Base-by-base conservation (phyloP, 2,329 filamentous ascomycete genomes). In the Beauveria asiatica region DNA sequence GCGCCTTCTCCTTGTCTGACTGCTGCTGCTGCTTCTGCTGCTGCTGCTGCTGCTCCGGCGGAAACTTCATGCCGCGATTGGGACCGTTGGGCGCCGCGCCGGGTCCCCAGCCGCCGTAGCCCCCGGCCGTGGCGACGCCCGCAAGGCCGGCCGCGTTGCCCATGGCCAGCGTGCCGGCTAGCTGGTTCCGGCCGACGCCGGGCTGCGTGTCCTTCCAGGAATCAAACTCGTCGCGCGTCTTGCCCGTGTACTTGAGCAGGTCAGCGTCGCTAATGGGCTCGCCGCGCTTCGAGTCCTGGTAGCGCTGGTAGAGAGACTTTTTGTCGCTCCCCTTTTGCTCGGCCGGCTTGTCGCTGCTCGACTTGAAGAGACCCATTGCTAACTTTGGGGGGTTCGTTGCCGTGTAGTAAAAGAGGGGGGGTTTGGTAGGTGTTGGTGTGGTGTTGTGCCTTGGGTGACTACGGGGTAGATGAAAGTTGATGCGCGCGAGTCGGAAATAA, bases 221-320 rank as follows among this genome's bases (percentile, higher is more conserved):
- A 23, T 65, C 60, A n/a, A 72, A 63, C 62, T 71, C 62, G 0
- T 53, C 65, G 16, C 64, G 66, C 25, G 65, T 65, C 65, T 71
- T 76, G 65, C 75, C 75, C 39, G 74, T 76, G 69, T 76, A 75
- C 62, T 75, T 75, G 30, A 68, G 54, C 30, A 77, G 64, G 62
- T 76, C 74, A 11, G 73, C 73, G 61, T 77, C 74, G 62, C 69
- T 72, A 50, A 74, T 69, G 23, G 66, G 64, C 11, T 61, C 56
- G 50, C 67, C 65, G 42, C 65, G 66, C 63, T 74, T 74, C 46
- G 68, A 67, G 50, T 70, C 68, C 55, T 71, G 68, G 61, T 65
- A 69, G 59, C 70, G 67, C 39, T 68, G 65, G 64, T 71, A 74
- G 33, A 74, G 62, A 8, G 69, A 69, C 57, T 67, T 68, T 25